Conservation (phyloP, 176 grass and related monocot species). For the Guadua angustifolia region DNA sequence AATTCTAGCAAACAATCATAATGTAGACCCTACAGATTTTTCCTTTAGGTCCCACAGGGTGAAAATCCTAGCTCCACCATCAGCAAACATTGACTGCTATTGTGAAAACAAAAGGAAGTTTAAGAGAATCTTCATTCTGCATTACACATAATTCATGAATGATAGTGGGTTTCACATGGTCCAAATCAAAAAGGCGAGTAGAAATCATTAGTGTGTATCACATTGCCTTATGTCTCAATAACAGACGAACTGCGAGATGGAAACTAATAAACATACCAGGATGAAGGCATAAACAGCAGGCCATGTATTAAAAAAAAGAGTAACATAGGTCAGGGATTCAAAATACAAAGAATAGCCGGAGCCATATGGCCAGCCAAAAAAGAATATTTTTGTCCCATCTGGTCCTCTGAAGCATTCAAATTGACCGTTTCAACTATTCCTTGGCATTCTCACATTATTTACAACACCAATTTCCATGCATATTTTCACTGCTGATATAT, state of each 20-base stretch:
- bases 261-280: slow-evolving; percentile 5
- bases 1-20: neutral
- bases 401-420: slow-evolving; percentile 22
- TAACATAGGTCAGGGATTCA: slow-evolving; percentile 11
- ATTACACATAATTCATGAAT: neutral
- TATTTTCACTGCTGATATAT: neutral
- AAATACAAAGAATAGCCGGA: slow-evolving; percentile 40
- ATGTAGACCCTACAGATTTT: neutral
- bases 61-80: slow-evolving; percentile 9
- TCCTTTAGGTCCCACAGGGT: neutral
- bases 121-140: neutral
- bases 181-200: neutral
- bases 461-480: neutral
- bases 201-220: neutral
- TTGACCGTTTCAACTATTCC: slow-evolving; percentile 23
- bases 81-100: neutral
- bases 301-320: slow-evolving; percentile 22
- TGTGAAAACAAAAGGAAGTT: neutral
- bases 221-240: slow-evolving; percentile 16
- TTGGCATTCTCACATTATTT: neutral
- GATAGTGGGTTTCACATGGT: neutral
- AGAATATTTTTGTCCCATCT: slow-evolving; percentile 43
- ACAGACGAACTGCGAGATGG: slow-evolving; percentile 7
- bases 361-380: slow-evolving; percentile 49
- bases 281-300: slow-evolving; percentile 33